A percentile compares a stretch with the other conserved stretches of the same genome.
phyloP scores from a whole-genome alignment of 108 stramenopile genomes.

The Nitzschia sp. region DNA sequence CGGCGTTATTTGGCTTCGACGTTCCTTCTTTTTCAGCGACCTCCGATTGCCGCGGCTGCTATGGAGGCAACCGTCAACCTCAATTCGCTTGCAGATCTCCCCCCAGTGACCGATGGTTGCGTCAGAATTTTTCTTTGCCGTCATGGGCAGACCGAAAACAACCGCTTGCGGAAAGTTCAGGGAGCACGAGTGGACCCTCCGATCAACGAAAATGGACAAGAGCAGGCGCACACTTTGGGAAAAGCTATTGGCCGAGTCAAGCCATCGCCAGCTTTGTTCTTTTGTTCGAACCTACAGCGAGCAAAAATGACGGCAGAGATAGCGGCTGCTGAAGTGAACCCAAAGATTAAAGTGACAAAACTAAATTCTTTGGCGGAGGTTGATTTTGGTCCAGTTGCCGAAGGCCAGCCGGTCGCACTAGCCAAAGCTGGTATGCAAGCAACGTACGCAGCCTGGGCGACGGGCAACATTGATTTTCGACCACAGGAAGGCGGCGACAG shows the following conservation, averaged over 20 bases:
- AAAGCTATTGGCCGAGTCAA: slow-evolving; percentile 43
- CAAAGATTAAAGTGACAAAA: slow-evolving; percentile 14
- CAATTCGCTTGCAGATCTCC: slow-evolving; percentile 66
- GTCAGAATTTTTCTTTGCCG: slow-evolving; percentile 75
- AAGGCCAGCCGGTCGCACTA: slow-evolving; percentile 56
- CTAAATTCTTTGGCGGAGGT: slow-evolving; percentile 57
- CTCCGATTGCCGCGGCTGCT: slow-evolving; percentile 10
- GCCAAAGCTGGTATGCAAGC: slow-evolving; percentile 51
- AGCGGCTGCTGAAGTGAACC: slow-evolving; percentile 23
- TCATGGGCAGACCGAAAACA: slow-evolving; percentile 88
- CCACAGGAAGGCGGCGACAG: slow-evolving; percentile 64
- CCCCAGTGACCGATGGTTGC: slow-evolving; percentile 54
- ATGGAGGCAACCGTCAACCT: slow-evolving; percentile 29
- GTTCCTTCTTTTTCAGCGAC: neutral
- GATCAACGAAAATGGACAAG: slow-evolving; percentile 57
- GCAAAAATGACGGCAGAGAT: slow-evolving; percentile 64
- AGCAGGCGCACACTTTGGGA: slow-evolving; percentile 50
- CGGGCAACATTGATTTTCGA: slow-evolving; percentile 61
- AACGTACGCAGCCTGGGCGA: slow-evolving; percentile 65
- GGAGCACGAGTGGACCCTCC: slow-evolving; percentile 70
- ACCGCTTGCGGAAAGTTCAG: slow-evolving; percentile 69
- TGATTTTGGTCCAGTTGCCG: slow-evolving; percentile 71
- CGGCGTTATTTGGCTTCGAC: neutral
- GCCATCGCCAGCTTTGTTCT: slow-evolving; percentile 39
- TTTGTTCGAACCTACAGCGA: slow-evolving; percentile 54